A percentile compares a stretch with the other conserved stretches of the same genome.
Evolutionary conservation across 495 filamentous ascomycete genomes (phyloP).

Genomic region (Talaromyces liani): DNA sequence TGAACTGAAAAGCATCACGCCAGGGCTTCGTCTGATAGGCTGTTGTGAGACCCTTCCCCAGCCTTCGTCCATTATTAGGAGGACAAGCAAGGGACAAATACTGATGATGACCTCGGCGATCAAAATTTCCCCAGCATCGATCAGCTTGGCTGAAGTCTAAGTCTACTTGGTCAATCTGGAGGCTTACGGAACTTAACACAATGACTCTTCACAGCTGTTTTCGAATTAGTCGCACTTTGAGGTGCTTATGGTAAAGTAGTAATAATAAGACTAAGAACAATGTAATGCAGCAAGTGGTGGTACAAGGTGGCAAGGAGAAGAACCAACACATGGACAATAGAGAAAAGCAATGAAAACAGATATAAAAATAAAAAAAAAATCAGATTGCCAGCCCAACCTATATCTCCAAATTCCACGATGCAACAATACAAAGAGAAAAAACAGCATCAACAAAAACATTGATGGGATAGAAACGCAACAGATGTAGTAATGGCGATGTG

Average conservation of each 20-base stretch:
- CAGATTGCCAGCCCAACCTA: conserved; percentile 8
- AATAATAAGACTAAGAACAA: not conserved
- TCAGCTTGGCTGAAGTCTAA: not conserved
- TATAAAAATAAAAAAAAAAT: conserved; percentile 1
- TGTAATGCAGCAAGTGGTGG: conserved; percentile 3
- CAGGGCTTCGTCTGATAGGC: not conserved
- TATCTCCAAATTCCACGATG: conserved; percentile 8
- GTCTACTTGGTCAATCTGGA: not conserved
- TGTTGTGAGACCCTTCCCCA: not conserved
- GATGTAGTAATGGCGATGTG: not conserved
- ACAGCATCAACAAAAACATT: not conserved
- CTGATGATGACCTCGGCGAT: not conserved
- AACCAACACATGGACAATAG: not conserved
- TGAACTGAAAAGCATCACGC: not conserved
- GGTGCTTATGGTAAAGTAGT: not conserved
- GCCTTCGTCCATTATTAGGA: not conserved
- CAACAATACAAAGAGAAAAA: not conserved
- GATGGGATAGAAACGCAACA: not conserved
- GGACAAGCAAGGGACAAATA: not conserved
- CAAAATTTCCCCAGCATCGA: not conserved
- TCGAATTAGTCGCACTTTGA: conserved; percentile 1
- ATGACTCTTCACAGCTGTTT: not conserved
- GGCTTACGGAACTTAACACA: not conserved
- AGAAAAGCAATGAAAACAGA: not conserved
- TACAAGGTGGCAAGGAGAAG: conserved; percentile 5